Evolutionary conservation across 2,329 filamentous ascomycete genomes (phyloP).

Genomic region (Aspergillaceae sp.): DNA sequence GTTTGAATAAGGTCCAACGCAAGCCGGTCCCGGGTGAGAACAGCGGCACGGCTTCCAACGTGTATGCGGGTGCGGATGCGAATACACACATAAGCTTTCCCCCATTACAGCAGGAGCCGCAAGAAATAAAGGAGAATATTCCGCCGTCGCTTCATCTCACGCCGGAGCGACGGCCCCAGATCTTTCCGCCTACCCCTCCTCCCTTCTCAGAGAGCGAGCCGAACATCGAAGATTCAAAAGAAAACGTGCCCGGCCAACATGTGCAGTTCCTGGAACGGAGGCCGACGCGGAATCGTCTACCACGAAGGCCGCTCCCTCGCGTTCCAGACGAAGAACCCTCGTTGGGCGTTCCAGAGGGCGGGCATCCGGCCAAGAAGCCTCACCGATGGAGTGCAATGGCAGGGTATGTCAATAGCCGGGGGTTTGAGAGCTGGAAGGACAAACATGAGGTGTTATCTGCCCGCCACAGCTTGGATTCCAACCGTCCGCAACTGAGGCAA

Average conservation of each 20-base stretch:
- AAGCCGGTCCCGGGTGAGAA: slow-evolving; percentile 26
- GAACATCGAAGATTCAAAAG: neutral
- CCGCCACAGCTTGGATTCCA: slow-evolving; percentile 24
- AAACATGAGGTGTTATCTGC: slow-evolving; percentile 15
- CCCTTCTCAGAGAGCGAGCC: neutral
- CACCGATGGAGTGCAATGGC: slow-evolving; percentile 25
- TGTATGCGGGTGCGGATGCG: slow-evolving; percentile 8
- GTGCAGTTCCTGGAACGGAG: neutral
- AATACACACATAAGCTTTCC: slow-evolving; percentile 7
- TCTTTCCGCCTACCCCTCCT: slow-evolving; percentile 7
- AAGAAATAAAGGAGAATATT: slow-evolving; percentile 7
- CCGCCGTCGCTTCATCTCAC: neutral
- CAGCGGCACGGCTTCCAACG: slow-evolving; percentile 4
- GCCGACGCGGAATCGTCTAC: slow-evolving; percentile 2
- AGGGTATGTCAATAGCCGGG: slow-evolving; percentile 13
- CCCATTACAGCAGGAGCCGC: slow-evolving; percentile 10
- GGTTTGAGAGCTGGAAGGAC: slow-evolving; percentile 16
- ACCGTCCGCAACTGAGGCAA: slow-evolving; percentile 15
- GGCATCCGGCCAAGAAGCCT: slow-evolving; percentile 9
- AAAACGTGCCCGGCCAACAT: neutral
- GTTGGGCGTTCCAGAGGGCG: slow-evolving; percentile 3
- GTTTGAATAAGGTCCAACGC: slow-evolving; percentile 31
- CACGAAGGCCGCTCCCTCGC: slow-evolving; percentile 21
- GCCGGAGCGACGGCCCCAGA: neutral
- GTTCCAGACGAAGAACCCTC: slow-evolving; percentile 17